These are phyloP conservation scores for Hanseniaspora nectarophila DNA, from an alignment of 805 yeast species.

Conservation along the genomic window DNA sequence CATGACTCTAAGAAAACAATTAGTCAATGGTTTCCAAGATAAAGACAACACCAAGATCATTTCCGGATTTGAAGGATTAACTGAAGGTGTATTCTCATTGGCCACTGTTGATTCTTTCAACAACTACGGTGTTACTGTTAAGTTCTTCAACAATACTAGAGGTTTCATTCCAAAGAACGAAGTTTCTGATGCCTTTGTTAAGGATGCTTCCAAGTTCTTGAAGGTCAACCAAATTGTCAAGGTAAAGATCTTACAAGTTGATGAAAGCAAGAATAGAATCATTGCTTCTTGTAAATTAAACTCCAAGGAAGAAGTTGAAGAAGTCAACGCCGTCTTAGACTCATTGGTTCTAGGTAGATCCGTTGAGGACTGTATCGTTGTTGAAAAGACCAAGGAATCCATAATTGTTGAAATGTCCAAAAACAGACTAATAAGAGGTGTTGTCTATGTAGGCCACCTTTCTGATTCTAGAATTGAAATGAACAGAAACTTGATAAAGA, in stretches of 20 bases:
- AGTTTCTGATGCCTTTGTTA: conserved; percentile 78
- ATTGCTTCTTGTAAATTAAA: conserved; percentile 59
- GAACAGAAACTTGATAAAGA: conserved; percentile 53
- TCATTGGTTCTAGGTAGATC: conserved; percentile 50
- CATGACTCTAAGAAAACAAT: conserved; percentile 71
- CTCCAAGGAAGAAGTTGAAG: conserved; percentile 38
- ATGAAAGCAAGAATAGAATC: conserved; percentile 42
- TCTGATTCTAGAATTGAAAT: conserved; percentile 67
- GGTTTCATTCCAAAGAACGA: conserved; percentile 82
- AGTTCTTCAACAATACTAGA: conserved; percentile 65
- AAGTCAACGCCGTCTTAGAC: conserved; percentile 38
- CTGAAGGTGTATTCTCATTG: conserved; percentile 36
- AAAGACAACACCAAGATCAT: conserved; percentile 26
- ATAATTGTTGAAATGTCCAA: conserved; percentile 50
- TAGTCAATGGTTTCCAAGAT: conserved; percentile 43
- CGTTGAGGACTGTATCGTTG: conserved; percentile 46
- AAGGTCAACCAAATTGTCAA: conserved; percentile 72
- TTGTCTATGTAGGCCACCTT: conserved; percentile 60
- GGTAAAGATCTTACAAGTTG: conserved; percentile 52
- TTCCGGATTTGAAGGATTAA: conserved; percentile 40
- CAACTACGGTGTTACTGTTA: conserved; percentile 67
- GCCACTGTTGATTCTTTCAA: conserved; percentile 66
- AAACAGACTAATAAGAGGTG: conserved; percentile 45
- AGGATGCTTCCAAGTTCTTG: conserved; percentile 63
- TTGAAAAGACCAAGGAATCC: conserved; percentile 66